Percentiles rank a stretch among this genome's conserved stretches.
Conservation (phyloP, 345 rosid species). For the Arabis alpina region DNA sequence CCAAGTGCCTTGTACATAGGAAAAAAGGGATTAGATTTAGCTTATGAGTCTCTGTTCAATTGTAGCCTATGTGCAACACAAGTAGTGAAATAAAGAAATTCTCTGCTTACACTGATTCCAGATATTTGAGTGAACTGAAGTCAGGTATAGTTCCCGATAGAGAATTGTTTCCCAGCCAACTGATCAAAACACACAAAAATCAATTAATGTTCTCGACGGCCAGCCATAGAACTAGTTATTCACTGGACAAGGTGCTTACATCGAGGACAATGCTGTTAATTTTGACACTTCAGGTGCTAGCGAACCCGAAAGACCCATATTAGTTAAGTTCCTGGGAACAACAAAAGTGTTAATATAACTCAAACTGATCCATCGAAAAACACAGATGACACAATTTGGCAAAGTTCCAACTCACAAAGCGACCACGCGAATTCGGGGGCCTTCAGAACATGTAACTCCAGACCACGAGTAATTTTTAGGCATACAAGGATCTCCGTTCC, state of each 20-base stretch:
- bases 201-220: slow-evolving; percentile 4
- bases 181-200: slow-evolving; percentile 43
- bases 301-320: slow-evolving; percentile 72
- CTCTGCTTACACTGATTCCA: slow-evolving; percentile 64
- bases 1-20: slow-evolving; percentile 66
- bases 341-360: slow-evolving; percentile 24
- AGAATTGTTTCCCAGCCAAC: slow-evolving; percentile 76
- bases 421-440: slow-evolving; percentile 66
- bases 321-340: slow-evolving; percentile 70
- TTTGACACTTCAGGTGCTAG: slow-evolving; percentile 59
- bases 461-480: slow-evolving; percentile 77
- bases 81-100: slow-evolving; percentile 2
- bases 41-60: slow-evolving; percentile 6
- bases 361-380: slow-evolving; percentile 5
- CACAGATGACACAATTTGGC: slow-evolving; percentile 5
- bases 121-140: slow-evolving; percentile 58
- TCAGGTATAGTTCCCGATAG: slow-evolving; percentile 77
- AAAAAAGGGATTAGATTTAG: slow-evolving; percentile 15
- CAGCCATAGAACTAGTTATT: neutral
- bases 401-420: slow-evolving; percentile 62
- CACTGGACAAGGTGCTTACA: slow-evolving; percentile 55
- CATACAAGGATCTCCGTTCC: slow-evolving; percentile 92
- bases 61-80: neutral
- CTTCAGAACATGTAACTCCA: slow-evolving; percentile 74
- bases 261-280: slow-evolving; percentile 73